Base-by-base conservation (phyloP, 176 grass and related monocot genomes). In the Oropetium thomaeum region DNA sequence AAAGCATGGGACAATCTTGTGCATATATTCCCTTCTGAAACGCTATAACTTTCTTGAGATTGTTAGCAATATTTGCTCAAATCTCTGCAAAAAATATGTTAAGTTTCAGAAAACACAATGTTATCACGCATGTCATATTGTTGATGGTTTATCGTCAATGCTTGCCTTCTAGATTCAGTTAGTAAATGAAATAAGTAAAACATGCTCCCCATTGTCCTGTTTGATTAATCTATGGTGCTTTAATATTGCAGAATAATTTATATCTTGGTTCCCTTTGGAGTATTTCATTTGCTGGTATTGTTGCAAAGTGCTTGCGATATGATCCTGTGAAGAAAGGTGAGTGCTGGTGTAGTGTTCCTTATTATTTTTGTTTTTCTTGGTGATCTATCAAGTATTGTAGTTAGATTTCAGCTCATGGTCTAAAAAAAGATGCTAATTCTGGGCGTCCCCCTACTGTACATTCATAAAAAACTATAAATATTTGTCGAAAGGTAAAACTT, bases 251-350 rank as follows among this genome's bases (percentile, higher is more conserved):
- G 88, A 84, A 87, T 9, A 75, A 37, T 35, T 78, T 89, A 25
- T 71, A 58, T 71, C 44, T 89, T 25, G 20, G 71, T 74, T 91
- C 80, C 13, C 80, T 93, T 81, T 93, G 86, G 88, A 85, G 35
- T 41, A 81, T 89, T 85, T 30, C 53, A 12, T 45, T 86, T 44
- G 39, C 83, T 68, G 79, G 53, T 78, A 57, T 81, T 28, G 43
- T 87, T 40, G 79, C 81, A 23, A 93, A 86, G 70, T 82, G 73
- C 33, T 88, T 89, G 57, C 57, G 54, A 66, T 89, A 87, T 41
- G 85, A 86, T 15, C 81, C 79, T 81, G 62, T 94, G 33, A 94
- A 86, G 76, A 98, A 98, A 92, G 95, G 95, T 94, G 40, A 11
- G 33, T 12, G 1, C 15, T 43, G 27, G 35, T 26, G 5, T 28